These are phyloP conservation scores for Cymbopogon flexuosus DNA, from an alignment of 202 grass and related monocot genomes.

Conservation along the genomic window DNA sequence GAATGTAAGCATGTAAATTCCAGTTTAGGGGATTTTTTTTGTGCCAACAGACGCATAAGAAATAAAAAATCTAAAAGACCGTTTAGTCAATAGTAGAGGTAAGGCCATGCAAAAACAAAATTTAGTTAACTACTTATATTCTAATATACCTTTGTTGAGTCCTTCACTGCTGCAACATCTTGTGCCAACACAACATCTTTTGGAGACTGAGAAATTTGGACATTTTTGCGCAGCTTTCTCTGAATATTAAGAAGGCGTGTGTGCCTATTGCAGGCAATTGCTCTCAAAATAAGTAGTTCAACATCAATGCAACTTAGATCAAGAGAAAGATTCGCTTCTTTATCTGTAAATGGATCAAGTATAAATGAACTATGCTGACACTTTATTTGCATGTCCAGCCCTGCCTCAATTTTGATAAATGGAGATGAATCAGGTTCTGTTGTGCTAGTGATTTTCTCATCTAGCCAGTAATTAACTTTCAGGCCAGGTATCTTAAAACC, in stretches of 20 bases:
- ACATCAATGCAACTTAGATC: slow-evolving; percentile 86
- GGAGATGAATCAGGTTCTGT: slow-evolving; percentile 57
- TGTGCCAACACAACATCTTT: slow-evolving; percentile 70
- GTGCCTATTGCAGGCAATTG: slow-evolving; percentile 82
- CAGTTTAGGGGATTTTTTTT: background rate
- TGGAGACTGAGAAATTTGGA: slow-evolving; percentile 70
- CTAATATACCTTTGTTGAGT: slow-evolving; percentile 50
- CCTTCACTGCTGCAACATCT: slow-evolving; percentile 32
- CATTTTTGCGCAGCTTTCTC: slow-evolving; percentile 75
- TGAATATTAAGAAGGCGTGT: slow-evolving; percentile 88
- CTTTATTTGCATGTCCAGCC: slow-evolving; percentile 73
- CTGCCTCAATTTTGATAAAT: slow-evolving; percentile 87
- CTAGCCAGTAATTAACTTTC: slow-evolving; percentile 87
- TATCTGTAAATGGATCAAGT: slow-evolving; percentile 80
- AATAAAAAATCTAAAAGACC: slow-evolving; percentile 9
- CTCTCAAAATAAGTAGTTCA: slow-evolving; percentile 78
- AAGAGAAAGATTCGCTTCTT: slow-evolving; percentile 78
- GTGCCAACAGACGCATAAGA: background rate
- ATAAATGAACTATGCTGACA: slow-evolving; percentile 86
- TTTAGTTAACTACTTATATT: slow-evolving; percentile 14
- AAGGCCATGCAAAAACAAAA: slow-evolving; percentile 2
- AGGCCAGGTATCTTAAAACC: slow-evolving; percentile 66
- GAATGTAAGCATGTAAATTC: background rate
- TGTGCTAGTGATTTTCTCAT: slow-evolving; percentile 49
- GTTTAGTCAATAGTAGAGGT: slow-evolving; percentile 6